Conservation (phyloP, 768 basidiomycete genomes). For the Tricholoma flavovirens region DNA sequence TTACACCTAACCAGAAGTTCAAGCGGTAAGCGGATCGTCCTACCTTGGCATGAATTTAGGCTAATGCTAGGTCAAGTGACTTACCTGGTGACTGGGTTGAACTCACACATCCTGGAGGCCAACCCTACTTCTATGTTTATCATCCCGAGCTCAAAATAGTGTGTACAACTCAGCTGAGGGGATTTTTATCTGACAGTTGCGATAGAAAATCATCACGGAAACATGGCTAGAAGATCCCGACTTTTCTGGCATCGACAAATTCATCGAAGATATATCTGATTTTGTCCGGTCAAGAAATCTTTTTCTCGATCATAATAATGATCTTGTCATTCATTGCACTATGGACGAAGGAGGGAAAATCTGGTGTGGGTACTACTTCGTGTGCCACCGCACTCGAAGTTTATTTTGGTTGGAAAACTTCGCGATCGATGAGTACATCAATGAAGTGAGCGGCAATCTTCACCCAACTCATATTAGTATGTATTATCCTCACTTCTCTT, state of each 20-base stretch:
- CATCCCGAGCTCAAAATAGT: conserved; percentile 20
- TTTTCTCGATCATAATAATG: conserved; percentile 18
- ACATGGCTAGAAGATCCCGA: conserved; percentile 27
- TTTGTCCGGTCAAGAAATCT: conserved; percentile 13
- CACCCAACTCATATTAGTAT: conserved; percentile 24
- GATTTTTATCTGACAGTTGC: too few relatives aligned
- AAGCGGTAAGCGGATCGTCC: background rate
- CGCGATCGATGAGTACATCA: conserved; percentile 13
- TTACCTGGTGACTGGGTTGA: conserved; percentile 21
- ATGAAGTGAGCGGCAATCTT: conserved; percentile 22
- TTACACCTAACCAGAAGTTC: background rate
- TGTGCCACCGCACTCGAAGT: conserved; percentile 25
- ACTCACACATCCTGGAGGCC: conserved; percentile 26
- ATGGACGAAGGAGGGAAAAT: conserved; percentile 12
- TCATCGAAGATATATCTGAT: conserved; percentile 2
- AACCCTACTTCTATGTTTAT: conserved; percentile 23
- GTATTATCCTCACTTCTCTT: conserved; percentile 1
- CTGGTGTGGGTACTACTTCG: conserved; percentile 42
- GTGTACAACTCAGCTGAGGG: background rate
- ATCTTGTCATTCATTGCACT: conserved; percentile 36
- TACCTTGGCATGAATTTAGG: background rate
- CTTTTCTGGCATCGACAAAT: conserved; percentile 14
- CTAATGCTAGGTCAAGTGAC: background rate
- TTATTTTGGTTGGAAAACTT: conserved; percentile 42
- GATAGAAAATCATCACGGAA: conserved; percentile 30